Evolutionary conservation across 192 early-diverging fungal genomes (phyloP).

Genomic region (Allomyces macrogynus): DNA sequence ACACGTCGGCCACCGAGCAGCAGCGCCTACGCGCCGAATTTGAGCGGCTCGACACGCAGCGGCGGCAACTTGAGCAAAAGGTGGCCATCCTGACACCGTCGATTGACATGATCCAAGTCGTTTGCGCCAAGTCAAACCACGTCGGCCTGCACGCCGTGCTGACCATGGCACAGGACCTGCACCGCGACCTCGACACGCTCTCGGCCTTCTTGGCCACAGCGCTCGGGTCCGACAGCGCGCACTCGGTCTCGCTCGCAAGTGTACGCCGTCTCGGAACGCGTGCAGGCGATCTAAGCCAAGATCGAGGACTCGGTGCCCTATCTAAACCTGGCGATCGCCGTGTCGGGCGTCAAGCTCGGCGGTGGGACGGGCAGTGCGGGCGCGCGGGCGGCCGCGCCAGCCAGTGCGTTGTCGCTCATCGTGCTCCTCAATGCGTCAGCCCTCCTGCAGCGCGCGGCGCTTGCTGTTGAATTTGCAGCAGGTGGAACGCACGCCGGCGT

Average conservation of each 20-base stretch:
- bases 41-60: not conserved
- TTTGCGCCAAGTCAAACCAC: not conserved
- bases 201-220: not conserved
- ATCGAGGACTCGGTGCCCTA: not conserved
- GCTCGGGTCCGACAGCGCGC: not conserved
- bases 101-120: not conserved
- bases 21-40: not conserved
- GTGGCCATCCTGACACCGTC: not conserved
- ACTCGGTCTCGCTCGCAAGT: not conserved
- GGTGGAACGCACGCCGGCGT: not conserved
- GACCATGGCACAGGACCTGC: not conserved
- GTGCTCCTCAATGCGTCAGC: not conserved
- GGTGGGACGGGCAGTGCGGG: not conserved
- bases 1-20: too few species aligned
- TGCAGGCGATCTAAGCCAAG: not conserved
- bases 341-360: not conserved
- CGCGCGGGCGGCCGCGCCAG: too few species aligned
- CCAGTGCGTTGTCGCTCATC: too few species aligned
- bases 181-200: not conserved
- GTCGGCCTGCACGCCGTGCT: not conserved
- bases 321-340: not conserved
- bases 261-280: not conserved
- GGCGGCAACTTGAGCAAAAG: not conserved
- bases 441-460: not conserved
- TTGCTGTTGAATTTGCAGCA: not conserved